These are phyloP conservation scores for Tribonema minus DNA, from an alignment of 108 stramenopile species.

Conservation along the genomic window DNA sequence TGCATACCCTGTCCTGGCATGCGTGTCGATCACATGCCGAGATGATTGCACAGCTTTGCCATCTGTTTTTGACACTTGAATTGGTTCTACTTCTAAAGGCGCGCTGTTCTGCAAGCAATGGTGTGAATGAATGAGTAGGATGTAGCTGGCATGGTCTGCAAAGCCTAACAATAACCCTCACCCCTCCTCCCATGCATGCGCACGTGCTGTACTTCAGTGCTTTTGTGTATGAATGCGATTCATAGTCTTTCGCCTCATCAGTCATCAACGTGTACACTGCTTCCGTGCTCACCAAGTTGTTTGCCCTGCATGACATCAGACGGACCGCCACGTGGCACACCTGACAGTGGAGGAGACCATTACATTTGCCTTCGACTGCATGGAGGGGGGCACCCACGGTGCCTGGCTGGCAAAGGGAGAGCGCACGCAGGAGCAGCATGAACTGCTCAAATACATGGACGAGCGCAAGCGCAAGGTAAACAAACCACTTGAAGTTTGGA, in stretches of 20 bases:
- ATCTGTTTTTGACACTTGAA: too few species aligned
- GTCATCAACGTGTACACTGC: not conserved
- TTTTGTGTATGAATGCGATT: not conserved
- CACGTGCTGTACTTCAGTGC: not conserved
- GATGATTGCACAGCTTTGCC: too few species aligned
- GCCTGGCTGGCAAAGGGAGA: not conserved
- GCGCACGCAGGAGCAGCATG: not conserved
- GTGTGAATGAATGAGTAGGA: not conserved
- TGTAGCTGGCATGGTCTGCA: not conserved
- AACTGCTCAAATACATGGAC: slow-evolving; percentile 20
- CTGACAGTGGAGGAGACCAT: slow-evolving; percentile 72
- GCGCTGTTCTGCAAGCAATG: too few species aligned
- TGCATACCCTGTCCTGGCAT: too few species aligned
- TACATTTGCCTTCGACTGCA: slow-evolving; percentile 68
- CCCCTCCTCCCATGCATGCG: not conserved
- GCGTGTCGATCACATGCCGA: too few species aligned
- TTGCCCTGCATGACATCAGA: slow-evolving; percentile 53
- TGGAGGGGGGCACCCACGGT: slow-evolving; percentile 45
- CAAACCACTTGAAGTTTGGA: too few species aligned
- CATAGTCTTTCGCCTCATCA: not conserved
- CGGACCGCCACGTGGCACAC: slow-evolving; percentile 67
- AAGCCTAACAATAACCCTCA: too few species aligned
- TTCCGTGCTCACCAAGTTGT: not conserved
- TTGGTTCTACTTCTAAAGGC: too few species aligned
- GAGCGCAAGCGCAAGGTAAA: not conserved